Percentiles rank a stretch among this genome's conserved stretches.
These are phyloP conservation scores for Aspergillus intermedius DNA, from an alignment of 2,329 filamentous ascomycete genomes.

Conservation along the genomic window DNA sequence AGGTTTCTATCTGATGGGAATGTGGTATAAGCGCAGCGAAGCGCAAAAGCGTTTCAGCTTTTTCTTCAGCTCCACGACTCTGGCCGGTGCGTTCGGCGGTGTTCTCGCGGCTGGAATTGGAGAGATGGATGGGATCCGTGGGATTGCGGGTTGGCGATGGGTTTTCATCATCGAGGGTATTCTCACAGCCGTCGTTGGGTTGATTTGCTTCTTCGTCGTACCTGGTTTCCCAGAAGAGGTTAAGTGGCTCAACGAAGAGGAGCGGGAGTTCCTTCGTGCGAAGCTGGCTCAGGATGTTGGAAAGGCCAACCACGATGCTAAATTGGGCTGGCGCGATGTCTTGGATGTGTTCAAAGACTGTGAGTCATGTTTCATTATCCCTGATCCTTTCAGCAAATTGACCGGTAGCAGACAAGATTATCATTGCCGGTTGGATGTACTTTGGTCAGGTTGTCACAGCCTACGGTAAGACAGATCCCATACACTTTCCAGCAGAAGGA, in stretches of 20 bases:
- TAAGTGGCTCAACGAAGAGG: slow-evolving; percentile 65
- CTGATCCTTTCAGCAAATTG: slow-evolving; percentile 4
- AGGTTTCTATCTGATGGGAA: slow-evolving; percentile 62
- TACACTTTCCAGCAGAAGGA: not conserved
- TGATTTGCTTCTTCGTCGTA: slow-evolving; percentile 58
- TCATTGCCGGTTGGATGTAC: slow-evolving; percentile 73
- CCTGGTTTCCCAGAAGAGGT: slow-evolving; percentile 69
- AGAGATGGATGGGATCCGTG: slow-evolving; percentile 49
- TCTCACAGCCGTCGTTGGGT: slow-evolving; percentile 55
- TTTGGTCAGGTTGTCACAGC: slow-evolving; percentile 71
- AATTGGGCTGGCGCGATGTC: slow-evolving; percentile 55
- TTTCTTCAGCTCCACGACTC: slow-evolving; percentile 72
- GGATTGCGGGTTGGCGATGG: slow-evolving; percentile 53
- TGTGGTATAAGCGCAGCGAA: slow-evolving; percentile 78
- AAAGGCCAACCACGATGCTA: slow-evolving; percentile 56
- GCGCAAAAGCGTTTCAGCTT: slow-evolving; percentile 88
- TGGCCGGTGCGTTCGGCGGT: slow-evolving; percentile 58
- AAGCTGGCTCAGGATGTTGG: slow-evolving; percentile 65
- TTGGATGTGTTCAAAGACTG: slow-evolving; percentile 62
- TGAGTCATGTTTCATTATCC: slow-evolving; percentile 16
- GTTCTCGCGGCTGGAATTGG: slow-evolving; percentile 55
- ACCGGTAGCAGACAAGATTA: slow-evolving; percentile 50
- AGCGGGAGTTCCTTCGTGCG: slow-evolving; percentile 59
- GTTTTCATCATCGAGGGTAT: slow-evolving; percentile 57
- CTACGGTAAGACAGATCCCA: slow-evolving; percentile 44